phyloP scores from a whole-genome alignment of 805 yeast genomes.

The Ogataea polymorpha region DNA sequence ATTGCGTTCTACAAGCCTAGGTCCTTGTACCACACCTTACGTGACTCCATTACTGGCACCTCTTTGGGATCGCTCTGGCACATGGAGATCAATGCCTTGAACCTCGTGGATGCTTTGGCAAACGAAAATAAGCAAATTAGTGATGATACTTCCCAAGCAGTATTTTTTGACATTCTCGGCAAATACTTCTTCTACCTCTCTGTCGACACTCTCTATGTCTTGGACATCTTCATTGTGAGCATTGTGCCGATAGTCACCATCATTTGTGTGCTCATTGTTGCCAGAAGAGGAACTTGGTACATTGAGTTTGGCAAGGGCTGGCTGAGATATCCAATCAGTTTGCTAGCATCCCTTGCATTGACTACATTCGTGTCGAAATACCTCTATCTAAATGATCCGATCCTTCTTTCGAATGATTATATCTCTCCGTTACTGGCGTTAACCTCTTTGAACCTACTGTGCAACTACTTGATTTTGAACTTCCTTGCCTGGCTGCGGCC shows the following conservation, averaged over 20 bases:
- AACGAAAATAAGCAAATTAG: conserved; percentile 31
- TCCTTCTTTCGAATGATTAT: conserved; percentile 49
- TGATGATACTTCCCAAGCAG: conserved; percentile 43
- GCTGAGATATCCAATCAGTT: conserved; percentile 58
- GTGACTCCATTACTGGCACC: conserved; percentile 65
- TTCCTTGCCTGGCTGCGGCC: conserved; percentile 43
- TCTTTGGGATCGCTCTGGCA: conserved; percentile 74
- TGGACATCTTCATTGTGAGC: conserved; percentile 51
- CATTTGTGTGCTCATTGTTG: conserved; percentile 45
- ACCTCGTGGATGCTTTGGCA: conserved; percentile 48
- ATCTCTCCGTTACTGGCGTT: conserved; percentile 48
- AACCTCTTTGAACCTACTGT: conserved; percentile 45
- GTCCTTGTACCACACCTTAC: conserved; percentile 73
- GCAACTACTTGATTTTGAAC: conserved; percentile 57
- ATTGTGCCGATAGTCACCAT: conserved; percentile 53
- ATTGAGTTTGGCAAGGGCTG: conserved; percentile 41
- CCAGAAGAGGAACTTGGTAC: conserved; percentile 46
- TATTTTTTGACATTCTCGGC: conserved; percentile 65
- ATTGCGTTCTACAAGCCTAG: conserved; percentile 87
- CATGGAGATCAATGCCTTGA: conserved; percentile 73
- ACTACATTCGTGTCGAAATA: conserved; percentile 38
- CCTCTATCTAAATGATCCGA: conserved; percentile 43
- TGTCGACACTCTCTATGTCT: conserved; percentile 43
- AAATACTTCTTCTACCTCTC: conserved; percentile 52
- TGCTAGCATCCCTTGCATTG: conserved; percentile 41